Conservation (phyloP, 305 asterid species). For the Euphrasia arctica region DNA sequence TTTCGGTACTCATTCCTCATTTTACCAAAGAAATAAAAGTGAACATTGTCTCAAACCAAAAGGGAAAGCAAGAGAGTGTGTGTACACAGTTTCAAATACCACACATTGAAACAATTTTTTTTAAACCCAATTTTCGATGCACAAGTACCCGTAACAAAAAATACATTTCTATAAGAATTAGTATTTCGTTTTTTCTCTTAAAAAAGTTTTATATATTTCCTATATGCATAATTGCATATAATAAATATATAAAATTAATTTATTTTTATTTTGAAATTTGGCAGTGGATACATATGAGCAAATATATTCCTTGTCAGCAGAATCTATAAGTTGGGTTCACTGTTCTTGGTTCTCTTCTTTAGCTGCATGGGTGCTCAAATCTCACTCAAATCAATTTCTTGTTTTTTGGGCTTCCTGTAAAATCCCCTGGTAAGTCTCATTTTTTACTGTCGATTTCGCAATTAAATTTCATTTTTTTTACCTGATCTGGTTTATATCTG, state of each 20-base stretch:
- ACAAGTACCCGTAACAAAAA: constrained; percentile 34
- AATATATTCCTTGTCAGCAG: background rate
- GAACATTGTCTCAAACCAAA: constrained; percentile 21
- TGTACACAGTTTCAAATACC: background rate
- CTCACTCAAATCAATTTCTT: constrained; percentile 23
- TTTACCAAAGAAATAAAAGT: constrained; percentile 17
- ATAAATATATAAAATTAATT: too few relatives aligned
- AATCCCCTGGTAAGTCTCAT: constrained; percentile 31
- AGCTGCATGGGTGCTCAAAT: constrained; percentile 46
- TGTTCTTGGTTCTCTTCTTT: constrained; percentile 23
- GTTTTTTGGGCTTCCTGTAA: constrained; percentile 28
- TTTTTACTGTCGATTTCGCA: constrained; percentile 9
- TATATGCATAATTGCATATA: background rate
- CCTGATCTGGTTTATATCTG: constrained; percentile 26
- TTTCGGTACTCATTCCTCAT: constrained; percentile 22
- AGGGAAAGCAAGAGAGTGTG: constrained; percentile 26
- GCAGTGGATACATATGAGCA: background rate
- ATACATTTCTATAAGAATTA: constrained; percentile 14
- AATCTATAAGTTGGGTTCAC: background rate
- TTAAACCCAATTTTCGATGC: constrained; percentile 19
- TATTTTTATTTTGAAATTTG: constrained; percentile 14
- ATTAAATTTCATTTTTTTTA: constrained; percentile 29
- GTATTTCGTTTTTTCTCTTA: constrained; percentile 19
- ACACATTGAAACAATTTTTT: background rate
- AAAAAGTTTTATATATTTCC: constrained; percentile 2